A percentile compares a stretch with the other conserved stretches of the same genome.
phyloP scores from a whole-genome alignment of 2,329 filamentous ascomycete genomes.

The Colletotrichum sp. region DNA sequence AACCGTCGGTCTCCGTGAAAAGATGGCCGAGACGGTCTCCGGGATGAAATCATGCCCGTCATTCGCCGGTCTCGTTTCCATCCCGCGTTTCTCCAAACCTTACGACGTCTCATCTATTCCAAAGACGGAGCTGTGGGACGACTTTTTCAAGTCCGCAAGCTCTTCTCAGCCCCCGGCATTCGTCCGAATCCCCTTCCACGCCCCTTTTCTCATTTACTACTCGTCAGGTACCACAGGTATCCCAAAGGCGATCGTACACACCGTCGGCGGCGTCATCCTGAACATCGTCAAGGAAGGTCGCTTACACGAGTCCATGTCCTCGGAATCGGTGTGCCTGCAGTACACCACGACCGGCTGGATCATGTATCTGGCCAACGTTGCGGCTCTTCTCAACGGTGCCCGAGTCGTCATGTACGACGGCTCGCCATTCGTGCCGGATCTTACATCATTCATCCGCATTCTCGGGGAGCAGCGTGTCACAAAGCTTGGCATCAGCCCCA shows the following conservation, averaged over 20 bases:
- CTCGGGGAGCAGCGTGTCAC: conserved; percentile 69
- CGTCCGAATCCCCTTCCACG: conserved; percentile 68
- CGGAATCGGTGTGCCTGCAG: conserved; percentile 51
- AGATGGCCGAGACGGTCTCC: conserved; percentile 69
- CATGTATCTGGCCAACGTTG: conserved; percentile 75
- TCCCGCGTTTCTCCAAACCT: conserved; percentile 67
- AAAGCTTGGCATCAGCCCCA: conserved; percentile 75
- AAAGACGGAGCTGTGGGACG: conserved; percentile 45
- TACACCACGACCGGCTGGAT: conserved; percentile 82
- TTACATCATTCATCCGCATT: conserved; percentile 65
- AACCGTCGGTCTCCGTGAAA: conserved; percentile 70
- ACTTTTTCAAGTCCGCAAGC: conserved; percentile 44
- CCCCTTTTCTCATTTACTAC: conserved; percentile 80
- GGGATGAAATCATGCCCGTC: conserved; percentile 65
- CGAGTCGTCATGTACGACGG: conserved; percentile 80
- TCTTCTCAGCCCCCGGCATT: conserved; percentile 49
- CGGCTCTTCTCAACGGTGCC: conserved; percentile 62
- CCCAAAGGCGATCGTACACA: conserved; percentile 87
- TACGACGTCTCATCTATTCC: conserved; percentile 62
- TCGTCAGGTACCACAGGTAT: conserved; percentile 82
- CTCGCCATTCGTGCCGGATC: conserved; percentile 76
- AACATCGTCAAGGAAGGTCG: conserved; percentile 61
- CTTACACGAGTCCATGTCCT: conserved; percentile 48
- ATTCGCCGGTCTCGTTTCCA: conserved; percentile 68
- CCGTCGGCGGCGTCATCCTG: conserved; percentile 67